Base-by-base conservation (phyloP, 179 eudicot species). In the Patellifolia procumbens region DNA sequence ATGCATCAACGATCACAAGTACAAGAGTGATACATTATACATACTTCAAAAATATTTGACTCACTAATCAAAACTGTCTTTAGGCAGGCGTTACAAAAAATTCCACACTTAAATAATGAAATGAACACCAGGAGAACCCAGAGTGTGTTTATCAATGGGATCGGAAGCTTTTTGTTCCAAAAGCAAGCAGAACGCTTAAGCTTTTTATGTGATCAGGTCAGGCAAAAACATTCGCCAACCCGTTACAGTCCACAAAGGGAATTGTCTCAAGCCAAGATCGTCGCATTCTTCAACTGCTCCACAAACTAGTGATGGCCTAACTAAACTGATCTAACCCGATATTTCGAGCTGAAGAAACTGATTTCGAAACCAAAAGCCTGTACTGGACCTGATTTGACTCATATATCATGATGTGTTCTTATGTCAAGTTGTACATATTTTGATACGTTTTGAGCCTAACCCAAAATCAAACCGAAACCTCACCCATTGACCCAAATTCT, bases 261-360 rank as follows among this genome's bases (percentile, higher is more conserved):
- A 68, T 73, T 37, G 70, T n/a, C 85, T 16, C 88, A 83, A 59
- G 85, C 88, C 12, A 86, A 72, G 16, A 80, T 69, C 24, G 90
- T 76, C 35, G 93, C 86, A 74, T 80, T 84, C 80, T 86, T 89
- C 97, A 94, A 91, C 37, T 90, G 90, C n/a, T n/a, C n/a, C n/a
- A n/a, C n/a, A n/a, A n/a, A n/a, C n/a, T n/a, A n/a, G n/a, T n/a
- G n/a, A n/a, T n/a, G n/a, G n/a, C n/a, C n/a, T n/a, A n/a, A n/a
- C n/a, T n/a, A n/a, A n/a, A n/a, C n/a, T n/a, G n/a, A n/a, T n/a
- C n/a, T n/a, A n/a, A n/a, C n/a, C n/a, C n/a, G n/a, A n/a, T n/a
- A n/a, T n/a, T n/a, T n/a, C n/a, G n/a, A n/a, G n/a, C n/a, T n/a
- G n/a, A n/a, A n/a, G n/a, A n/a, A n/a, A n/a, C n/a, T n/a, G n/a